These are phyloP conservation scores for Suillus placidus DNA, from an alignment of 768 basidiomycete genomes.

Conservation along the genomic window DNA sequence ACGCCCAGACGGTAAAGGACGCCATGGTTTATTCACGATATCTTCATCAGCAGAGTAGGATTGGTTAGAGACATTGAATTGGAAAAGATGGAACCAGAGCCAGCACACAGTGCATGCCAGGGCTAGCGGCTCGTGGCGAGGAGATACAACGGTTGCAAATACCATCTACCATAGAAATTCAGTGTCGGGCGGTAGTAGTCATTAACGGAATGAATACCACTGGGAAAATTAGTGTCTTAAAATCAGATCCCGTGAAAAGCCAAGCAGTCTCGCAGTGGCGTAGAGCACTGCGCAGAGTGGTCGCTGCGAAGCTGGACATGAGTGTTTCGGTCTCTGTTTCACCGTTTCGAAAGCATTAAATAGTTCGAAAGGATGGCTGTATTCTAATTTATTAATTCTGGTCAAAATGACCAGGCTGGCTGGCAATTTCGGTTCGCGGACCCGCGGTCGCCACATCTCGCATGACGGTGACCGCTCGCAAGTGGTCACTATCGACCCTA, in stretches of 20 bases:
- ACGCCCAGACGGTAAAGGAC: conserved; percentile 1
- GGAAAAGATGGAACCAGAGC: too few species aligned
- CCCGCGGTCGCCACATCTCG: too few species aligned
- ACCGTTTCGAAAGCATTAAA: not conserved
- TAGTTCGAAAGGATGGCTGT: not conserved
- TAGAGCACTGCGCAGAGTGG: not conserved
- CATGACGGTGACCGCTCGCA: too few species aligned
- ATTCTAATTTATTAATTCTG: too few species aligned
- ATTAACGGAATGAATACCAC: conserved; percentile 25
- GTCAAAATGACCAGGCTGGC: too few species aligned
- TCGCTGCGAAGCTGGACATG: not conserved
- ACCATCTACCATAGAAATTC: not conserved
- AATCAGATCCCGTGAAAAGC: conserved; percentile 40
- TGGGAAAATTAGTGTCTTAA: conserved; percentile 38
- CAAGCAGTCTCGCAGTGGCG: conserved; percentile 29
- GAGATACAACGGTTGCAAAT: not conserved
- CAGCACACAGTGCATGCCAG: too few species aligned
- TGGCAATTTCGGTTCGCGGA: too few species aligned
- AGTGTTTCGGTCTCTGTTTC: not conserved
- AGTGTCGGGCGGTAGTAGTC: not conserved
- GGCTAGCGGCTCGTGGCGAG: not conserved
- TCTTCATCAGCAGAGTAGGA: too few species aligned
- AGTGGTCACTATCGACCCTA: too few species aligned
- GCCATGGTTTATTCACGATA: too few species aligned
- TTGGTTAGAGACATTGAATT: too few species aligned